A percentile compares a stretch with the other conserved stretches of the same genome.
Conservation (phyloP, 352 stramenopile species). For the Phytopythium kandeliae region DNA sequence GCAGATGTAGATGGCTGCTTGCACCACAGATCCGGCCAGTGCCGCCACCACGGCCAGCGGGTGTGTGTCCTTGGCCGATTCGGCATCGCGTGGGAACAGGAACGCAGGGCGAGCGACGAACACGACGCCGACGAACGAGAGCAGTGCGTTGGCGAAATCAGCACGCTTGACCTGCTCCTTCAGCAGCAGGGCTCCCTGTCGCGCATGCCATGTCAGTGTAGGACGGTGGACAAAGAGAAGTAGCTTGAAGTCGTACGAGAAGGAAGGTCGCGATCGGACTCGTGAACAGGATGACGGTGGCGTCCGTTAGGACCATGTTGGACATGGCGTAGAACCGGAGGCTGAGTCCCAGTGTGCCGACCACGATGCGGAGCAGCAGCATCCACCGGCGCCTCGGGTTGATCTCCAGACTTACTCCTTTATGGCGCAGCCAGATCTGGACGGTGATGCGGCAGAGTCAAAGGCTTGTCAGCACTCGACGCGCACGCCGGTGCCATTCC, state of each 20-base stretch:
- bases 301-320: constrained; percentile 70
- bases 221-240: background rate
- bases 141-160: constrained; percentile 31
- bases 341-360: constrained; percentile 43
- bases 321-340: constrained; percentile 58
- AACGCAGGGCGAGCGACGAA: constrained; percentile 49
- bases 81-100: constrained; percentile 28
- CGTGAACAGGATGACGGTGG: constrained; percentile 61
- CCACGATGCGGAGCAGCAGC: constrained; percentile 45
- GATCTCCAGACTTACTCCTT: constrained; percentile 31
- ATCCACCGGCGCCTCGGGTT: constrained; percentile 22
- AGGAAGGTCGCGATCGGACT: constrained; percentile 59
- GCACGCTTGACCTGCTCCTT: constrained; percentile 38
- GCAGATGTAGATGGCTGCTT: constrained; percentile 38
- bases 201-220: background rate
- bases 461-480: no score
- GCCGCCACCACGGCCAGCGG: constrained; percentile 26
- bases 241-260: constrained; percentile 17
- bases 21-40: constrained; percentile 19
- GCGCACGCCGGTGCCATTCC: no score
- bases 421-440: constrained; percentile 29
- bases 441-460: no score
- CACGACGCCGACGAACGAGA: constrained; percentile 48
- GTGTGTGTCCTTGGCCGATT: constrained; percentile 12
- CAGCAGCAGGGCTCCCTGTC: constrained; percentile 36